Base-by-base conservation (phyloP, 148 eudicot species). In the Limonium bicolor region DNA sequence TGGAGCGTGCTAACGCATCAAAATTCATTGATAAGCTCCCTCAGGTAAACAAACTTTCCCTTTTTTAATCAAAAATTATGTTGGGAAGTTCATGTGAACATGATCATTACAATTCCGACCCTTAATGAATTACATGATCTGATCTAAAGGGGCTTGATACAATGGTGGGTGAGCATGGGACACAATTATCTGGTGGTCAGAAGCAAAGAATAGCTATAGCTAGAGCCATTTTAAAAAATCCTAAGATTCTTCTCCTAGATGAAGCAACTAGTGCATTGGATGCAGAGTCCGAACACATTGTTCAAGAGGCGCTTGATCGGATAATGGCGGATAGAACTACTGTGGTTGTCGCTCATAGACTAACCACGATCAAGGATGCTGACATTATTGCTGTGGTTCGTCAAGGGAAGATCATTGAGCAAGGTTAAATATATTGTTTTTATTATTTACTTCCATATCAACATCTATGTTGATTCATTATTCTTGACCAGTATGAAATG, bases 181-280 rank as follows among this genome's bases (percentile, higher is more conserved):
- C 88, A 42, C 85, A 78, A 46, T 77, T 86, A 12, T 86, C 96
- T 6, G 94, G 96, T 1, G 94, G 96, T 5, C 96, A 86, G 47
- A 86, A 86, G 69, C 96, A 86, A 59, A 70, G 94, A 63, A 61
- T 86, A 51, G 96, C 96, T 36, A 81, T 86, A 28, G 87, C 96
- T 29, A 69, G 96, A 34, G 96, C 87, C 10, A 78, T 86, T 36
- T 53, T 81, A 20, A 86, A 81, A 56, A 59, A 86, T 31, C 96
- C 96, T 2, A 72, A 54, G 69, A 78, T 86, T 17, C 73, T 86
- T 7, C 87, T 81, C 33, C 72, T 86, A 8, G 96, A 86, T 33
- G 96, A 86, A 61, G 96, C 96, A 26, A 86, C 96, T 18, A 86
- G 96, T 50, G 96, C 96, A 4, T 65, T 86, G 3, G 93, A 86